phyloP scores from a whole-genome alignment of 306 rosid species.

The Acacia confusa region DNA sequence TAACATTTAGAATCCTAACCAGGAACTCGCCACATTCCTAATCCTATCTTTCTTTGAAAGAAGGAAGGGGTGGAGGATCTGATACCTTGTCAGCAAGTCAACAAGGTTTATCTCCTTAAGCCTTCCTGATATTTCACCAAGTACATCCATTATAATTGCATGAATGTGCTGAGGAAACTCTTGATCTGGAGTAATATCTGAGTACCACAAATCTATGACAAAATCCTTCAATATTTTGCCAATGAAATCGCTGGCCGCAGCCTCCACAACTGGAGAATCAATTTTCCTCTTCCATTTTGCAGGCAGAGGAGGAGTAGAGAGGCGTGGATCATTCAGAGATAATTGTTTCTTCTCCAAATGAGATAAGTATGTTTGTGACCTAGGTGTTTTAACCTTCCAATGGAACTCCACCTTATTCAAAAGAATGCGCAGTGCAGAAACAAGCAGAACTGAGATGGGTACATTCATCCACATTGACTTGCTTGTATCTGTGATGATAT shows the following conservation, averaged over 20 bases:
- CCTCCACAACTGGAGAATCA: conserved; percentile 77
- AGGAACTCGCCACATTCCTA: conserved; percentile 19
- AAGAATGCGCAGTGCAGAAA: conserved; percentile 62
- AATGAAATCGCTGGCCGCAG: conserved; percentile 72
- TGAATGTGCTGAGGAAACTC: conserved; percentile 88
- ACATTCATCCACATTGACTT: conserved; percentile 97
- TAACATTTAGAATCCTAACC: conserved; percentile 11
- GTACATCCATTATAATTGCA: conserved; percentile 77
- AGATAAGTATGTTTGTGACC: conserved; percentile 62
- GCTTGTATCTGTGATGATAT: conserved; percentile 74
- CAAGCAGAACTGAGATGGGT: conserved; percentile 75
- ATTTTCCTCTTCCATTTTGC: conserved; percentile 88
- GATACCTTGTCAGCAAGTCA: conserved; percentile 89
- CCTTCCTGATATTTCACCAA: conserved; percentile 82
- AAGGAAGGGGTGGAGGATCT: conserved; percentile 8
- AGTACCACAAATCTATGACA: conserved; percentile 85
- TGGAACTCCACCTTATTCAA: conserved; percentile 72
- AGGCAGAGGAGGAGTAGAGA: conserved; percentile 54
- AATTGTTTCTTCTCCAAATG: conserved; percentile 90
- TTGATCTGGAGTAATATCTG: conserved; percentile 77
- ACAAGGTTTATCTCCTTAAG: conserved; percentile 86
- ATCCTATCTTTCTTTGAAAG: conserved; percentile 11
- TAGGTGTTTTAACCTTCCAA: conserved; percentile 63
- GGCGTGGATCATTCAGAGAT: conserved; percentile 63
- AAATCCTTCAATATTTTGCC: conserved; percentile 89